Conservation (phyloP, 345 rosid genomes). For the Eucalyptus sideroxylon region DNA sequence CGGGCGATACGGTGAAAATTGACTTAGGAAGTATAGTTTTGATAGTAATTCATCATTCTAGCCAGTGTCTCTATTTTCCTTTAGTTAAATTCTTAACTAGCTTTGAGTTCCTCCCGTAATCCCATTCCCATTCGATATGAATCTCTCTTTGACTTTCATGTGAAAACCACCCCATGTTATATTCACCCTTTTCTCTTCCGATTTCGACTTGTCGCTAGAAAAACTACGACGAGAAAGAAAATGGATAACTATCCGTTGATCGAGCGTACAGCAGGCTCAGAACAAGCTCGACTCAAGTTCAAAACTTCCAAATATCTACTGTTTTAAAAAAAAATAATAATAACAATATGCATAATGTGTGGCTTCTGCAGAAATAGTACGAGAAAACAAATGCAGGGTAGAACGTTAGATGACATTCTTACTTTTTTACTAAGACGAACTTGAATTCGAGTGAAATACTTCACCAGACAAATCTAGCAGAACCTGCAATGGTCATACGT, state of each 20-base stretch:
- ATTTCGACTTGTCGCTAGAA: not conserved
- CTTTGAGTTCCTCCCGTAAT: not conserved
- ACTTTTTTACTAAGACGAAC: not conserved
- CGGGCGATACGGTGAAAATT: not conserved
- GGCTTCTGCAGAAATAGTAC: not conserved
- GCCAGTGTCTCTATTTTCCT: not conserved
- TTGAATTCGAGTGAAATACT: not conserved
- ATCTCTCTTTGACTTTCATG: not conserved
- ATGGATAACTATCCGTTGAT: not conserved
- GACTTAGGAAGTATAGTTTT: not conserved
- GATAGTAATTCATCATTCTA: not conserved
- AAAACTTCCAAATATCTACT: not conserved
- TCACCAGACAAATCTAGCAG: not conserved
- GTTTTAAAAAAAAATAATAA: not conserved
- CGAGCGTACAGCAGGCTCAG: not conserved
- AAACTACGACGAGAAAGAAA: not conserved
- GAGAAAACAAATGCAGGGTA: not conserved
- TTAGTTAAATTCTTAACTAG: not conserved
- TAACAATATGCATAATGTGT: not conserved
- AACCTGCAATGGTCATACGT: not conserved
- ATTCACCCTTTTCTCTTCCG: not conserved
- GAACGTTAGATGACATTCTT: not conserved
- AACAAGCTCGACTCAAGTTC: not conserved
- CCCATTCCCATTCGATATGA: not conserved
- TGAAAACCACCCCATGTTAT: not conserved